Evolutionary conservation across 257 asterid genomes (phyloP), one percentile per base, ranked within the genome.

Genomic region (Nicotiana tabacum): DNA sequence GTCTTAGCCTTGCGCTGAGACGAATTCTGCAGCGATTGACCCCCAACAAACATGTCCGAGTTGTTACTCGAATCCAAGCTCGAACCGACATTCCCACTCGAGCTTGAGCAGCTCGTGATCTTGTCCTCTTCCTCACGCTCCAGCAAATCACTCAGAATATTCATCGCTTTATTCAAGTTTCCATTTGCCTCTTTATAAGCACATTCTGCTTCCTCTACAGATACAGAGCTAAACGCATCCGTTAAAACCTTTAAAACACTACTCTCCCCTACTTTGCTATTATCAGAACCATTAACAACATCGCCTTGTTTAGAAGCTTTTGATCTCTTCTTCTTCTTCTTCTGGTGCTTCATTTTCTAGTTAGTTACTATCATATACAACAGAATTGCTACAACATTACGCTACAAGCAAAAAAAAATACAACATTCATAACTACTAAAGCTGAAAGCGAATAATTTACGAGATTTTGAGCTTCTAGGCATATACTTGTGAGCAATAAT

Each of bases 91-190:
- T 85, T 87, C 83, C 90, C 90, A 67, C 92, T 91, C 1, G 98
- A 93, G 79, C 90, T 90, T 56, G 95, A 92, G 74, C 94, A 83
- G 11, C 92, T 87, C 5, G 94, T 91, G 87, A 91, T 94, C 84
- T 86, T 94, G 89, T 95, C 98, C 90, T 92, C 79, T 72, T 72
- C 97, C 67, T 69, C 32, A 9, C 80, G 82, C 57, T 80, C 90
- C 43, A 57, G 78, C 17, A 82, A 80, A 56, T 77, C 84, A 30
- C 80, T 77, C 6, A 91, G 84, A 61, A 90, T 87, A 83, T 82
- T 90, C 11, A 91, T 94, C 77, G 95, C 93, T 88, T 84, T 87
- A 64, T 85, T 70, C 11, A 86, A 86, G 55, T 88, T 90, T 51
- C 92, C 85, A 32, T 87, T 85, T 7, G 93, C 91, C 83, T 89